Evolutionary conservation across 108 stramenopile species (phyloP).

Genomic region (Nitzschia inconspicua): DNA sequence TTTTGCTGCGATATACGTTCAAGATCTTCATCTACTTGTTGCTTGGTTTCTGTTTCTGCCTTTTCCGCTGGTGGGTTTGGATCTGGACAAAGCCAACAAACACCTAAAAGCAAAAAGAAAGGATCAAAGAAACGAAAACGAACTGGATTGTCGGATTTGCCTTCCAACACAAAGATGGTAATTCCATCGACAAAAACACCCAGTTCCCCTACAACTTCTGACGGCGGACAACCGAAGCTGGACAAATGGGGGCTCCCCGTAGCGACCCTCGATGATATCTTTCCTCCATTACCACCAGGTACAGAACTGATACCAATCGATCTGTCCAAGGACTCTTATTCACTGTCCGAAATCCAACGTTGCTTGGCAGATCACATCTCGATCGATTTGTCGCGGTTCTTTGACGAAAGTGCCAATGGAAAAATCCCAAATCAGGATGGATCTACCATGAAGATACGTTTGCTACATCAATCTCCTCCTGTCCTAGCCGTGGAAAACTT

Average conservation of each 20-base stretch:
- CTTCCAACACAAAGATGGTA: not conserved
- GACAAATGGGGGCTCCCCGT: conserved; percentile 82
- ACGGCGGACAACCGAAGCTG: conserved; percentile 21
- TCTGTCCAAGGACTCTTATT: conserved; percentile 17
- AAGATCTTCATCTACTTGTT: no score
- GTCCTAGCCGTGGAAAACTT: conserved; percentile 72
- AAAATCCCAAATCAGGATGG: conserved; percentile 11
- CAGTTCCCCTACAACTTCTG: no score
- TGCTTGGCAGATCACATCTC: conserved; percentile 45
- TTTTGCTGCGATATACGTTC: no score
- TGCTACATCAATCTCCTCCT: conserved; percentile 72
- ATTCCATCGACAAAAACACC: not conserved
- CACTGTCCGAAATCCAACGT: conserved; percentile 33
- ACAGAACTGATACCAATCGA: conserved; percentile 34
- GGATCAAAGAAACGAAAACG: no score
- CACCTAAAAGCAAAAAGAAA: no score
- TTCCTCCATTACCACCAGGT: conserved; percentile 60
- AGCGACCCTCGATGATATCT: conserved; percentile 66
- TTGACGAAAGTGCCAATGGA: conserved; percentile 57
- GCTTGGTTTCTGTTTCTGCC: no score
- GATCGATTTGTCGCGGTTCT: conserved; percentile 35
- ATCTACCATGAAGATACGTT: conserved; percentile 35
- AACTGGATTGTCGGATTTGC: not conserved
- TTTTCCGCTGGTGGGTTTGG: no score
- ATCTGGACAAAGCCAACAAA: no score